Evolutionary conservation across 2,329 filamentous ascomycete genomes (phyloP), one percentile per base, ranked within the genome.

Genomic region (Aphanocladium album): DNA sequence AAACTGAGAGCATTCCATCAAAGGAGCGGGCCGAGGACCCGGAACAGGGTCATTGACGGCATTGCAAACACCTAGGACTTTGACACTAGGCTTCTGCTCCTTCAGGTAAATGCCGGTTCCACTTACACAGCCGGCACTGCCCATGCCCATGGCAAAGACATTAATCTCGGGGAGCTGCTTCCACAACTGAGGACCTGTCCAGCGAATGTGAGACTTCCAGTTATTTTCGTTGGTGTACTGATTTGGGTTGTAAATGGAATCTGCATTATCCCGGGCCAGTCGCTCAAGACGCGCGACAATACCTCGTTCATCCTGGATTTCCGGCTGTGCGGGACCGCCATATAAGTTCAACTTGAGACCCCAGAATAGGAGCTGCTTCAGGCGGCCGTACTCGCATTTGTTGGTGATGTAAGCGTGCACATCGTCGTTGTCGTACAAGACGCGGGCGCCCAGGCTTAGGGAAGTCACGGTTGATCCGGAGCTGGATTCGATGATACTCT

Each of bases 401-500:
- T 84, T 82, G 76, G 83, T 66, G 69, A 79, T 60, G 74, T 72
- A 71, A 76, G 82, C 60, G 72, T 72, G 69, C 2, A 74, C 71
- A 67, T 72, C 73, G 55, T 74, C 72, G 68, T 69, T 79, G 68
- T 75, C 76, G 60, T 66, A 69, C 30, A 72, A 70, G 12, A 69
- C 71, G 21, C 71, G 64, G n/a, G 72, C 69, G 5, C 73, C 66
- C 62, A 74, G 71, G 17, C 68, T 71, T 78, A 87, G 80, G 0
- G 83, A 86, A 39, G 85, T 80, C 27, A 85, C 83, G 0, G 84
- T 87, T 0, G 83, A 86, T 0, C 84, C 84, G 0, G 83, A 86
- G 68, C 82, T 85, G 62, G 81, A 82, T 67, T 87, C 84, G 45
- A 86, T 77, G 27, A 87, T 78, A 0, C 79, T 80, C 51, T 80